Evolutionary conservation across 1,284 basidiomycete species (phyloP).

Genomic region (Coniferiporia sulphurascens): DNA sequence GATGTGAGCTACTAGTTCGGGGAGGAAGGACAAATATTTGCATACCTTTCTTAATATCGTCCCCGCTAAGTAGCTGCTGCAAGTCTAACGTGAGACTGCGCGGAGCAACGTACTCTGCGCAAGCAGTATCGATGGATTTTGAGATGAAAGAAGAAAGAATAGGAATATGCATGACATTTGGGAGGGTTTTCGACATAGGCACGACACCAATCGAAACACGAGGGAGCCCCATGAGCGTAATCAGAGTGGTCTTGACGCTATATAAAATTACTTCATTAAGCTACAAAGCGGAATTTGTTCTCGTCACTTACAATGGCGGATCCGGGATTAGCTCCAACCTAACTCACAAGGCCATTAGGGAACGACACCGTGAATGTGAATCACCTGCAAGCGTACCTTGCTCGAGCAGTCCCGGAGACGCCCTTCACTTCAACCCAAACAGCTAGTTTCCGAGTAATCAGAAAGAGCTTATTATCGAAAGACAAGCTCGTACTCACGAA

Average conservation of each 20-base stretch:
- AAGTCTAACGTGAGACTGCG: conserved; percentile 73
- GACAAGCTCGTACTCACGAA: conserved; percentile 29
- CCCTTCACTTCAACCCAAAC: conserved; percentile 80
- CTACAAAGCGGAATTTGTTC: conserved; percentile 17
- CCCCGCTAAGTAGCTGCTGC: conserved; percentile 57
- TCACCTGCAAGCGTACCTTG: conserved; percentile 2
- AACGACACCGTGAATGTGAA: neutral
- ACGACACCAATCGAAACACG: conserved; percentile 70
- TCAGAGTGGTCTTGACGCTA: conserved; percentile 36
- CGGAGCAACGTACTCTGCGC: conserved; percentile 59
- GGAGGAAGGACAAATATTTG: neutral
- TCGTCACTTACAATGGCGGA: conserved; percentile 53
- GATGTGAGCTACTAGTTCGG: neutral
- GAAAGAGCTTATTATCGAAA: conserved; percentile 21
- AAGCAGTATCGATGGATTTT: conserved; percentile 66
- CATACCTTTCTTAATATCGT: conserved; percentile 43
- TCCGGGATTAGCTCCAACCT: conserved; percentile 79
- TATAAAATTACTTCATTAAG: conserved; percentile 19
- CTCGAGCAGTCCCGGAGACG: conserved; percentile 66
- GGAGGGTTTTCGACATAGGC: conserved; percentile 61
- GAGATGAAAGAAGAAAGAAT: conserved; percentile 75
- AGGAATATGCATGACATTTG: conserved; percentile 81
- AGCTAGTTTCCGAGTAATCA: conserved; percentile 31
- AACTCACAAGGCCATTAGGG: conserved; percentile 24
- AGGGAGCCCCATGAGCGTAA: conserved; percentile 78